Evolutionary conservation across 345 rosid species (phyloP), one percentile per base, ranked within the genome.

Genomic region (Sisymbrium irio): DNA sequence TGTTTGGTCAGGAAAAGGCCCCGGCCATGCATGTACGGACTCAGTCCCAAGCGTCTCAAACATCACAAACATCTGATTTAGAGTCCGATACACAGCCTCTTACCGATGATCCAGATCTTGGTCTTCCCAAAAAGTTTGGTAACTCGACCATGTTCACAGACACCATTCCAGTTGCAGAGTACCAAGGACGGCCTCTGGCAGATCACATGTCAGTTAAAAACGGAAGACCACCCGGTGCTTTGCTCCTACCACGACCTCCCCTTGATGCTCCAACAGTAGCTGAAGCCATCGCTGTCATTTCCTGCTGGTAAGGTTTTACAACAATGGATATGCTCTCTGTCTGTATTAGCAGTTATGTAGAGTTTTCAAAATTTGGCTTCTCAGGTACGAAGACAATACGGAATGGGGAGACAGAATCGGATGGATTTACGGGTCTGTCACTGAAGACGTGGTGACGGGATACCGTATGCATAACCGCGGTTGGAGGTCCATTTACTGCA

Each of bases 401-500:
- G 98, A 89, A 37, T 93, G 98, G 97, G 97, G 98, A 19, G 82
- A 84, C 0, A 87, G 87, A 76, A 69, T 88, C 37, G 98, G 98
- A 13, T 93, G 98, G 98, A 92, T 92, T 53, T 93, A 93, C 27
- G 81, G 81, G 15, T 78, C 81, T 6, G 81, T 78, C 33, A 78
- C 81, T 25, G 81, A 78, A 73, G 97, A 93, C 32, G 98, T 93
- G 63, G 96, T 93, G 20, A 93, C 98, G 0, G 98, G 98, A 1
- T 93, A 91, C 57, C 82, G 98, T 47, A 93, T 93, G 97, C 98
- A 93, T 79, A 93, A 93, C 85, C 90, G 98, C 3, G 98, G 98
- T 11, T 93, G 98, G 98, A 64, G 98, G 25, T 93, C 98, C 0
- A 77, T 93, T 14, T 93, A 93, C 73, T 93, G 98, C 62, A 76